Conservation (phyloP, 371 early-diverging fungal genomes). For the Choanephora cucurbitarum region DNA sequence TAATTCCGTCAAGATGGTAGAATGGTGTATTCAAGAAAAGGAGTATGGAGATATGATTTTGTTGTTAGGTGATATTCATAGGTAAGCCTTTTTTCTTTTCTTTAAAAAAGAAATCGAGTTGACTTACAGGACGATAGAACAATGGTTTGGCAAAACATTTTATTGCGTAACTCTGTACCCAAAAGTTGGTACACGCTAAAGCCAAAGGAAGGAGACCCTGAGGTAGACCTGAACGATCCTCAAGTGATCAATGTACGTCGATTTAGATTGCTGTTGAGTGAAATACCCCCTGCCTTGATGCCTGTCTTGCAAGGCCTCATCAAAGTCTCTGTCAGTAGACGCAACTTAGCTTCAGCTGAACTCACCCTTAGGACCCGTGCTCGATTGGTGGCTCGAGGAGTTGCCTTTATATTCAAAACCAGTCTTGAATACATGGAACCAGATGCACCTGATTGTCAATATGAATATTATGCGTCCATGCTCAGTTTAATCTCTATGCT, state of each 20-base stretch:
- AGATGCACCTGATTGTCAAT: constrained; percentile 43
- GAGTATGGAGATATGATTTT: constrained; percentile 51
- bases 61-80: constrained; percentile 62
- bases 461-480: constrained; percentile 56
- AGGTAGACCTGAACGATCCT: constrained; percentile 52
- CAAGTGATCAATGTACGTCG: constrained; percentile 67
- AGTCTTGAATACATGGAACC: constrained; percentile 46
- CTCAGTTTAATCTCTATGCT: constrained; percentile 51
- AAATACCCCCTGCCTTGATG: constrained; percentile 68
- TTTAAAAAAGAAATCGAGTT: too few species aligned
- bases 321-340: constrained; percentile 63
- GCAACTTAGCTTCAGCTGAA: constrained; percentile 40
- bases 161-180: constrained; percentile 63
- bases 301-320: constrained; percentile 73
- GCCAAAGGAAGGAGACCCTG: constrained; percentile 4
- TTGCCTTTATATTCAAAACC: constrained; percentile 49
- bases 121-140: too few species aligned
- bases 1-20: constrained; percentile 12
- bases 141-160: constrained; percentile 71
- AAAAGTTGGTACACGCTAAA: constrained; percentile 62
- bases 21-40: constrained; percentile 20
- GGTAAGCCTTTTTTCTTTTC: too few species aligned
- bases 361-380: constrained; percentile 47
- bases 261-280: constrained; percentile 64
- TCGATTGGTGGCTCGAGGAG: constrained; percentile 47